Evolutionary conservation across 176 grass and related monocot genomes (phyloP).

Genomic region (Poa pratensis): DNA sequence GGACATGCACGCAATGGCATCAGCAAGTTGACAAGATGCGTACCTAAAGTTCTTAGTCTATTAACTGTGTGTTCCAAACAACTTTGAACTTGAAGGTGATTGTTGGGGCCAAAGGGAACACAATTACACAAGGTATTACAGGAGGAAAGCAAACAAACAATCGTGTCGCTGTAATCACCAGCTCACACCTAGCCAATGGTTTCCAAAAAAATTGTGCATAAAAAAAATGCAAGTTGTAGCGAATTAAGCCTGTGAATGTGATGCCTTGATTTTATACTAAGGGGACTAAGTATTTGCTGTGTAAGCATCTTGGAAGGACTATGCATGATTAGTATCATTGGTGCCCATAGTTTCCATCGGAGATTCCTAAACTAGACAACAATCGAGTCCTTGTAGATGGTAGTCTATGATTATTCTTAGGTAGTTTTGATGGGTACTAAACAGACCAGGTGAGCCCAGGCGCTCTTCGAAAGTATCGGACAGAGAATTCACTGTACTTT

Average conservation of each 20-base stretch:
- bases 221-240: slow-evolving; percentile 11
- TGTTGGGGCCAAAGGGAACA: not conserved
- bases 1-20: slow-evolving; percentile 20
- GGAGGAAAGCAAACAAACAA: slow-evolving; percentile 19
- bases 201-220: slow-evolving; percentile 1
- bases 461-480: not conserved
- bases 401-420: slow-evolving; percentile 12
- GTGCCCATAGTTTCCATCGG: slow-evolving; percentile 32
- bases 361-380: not conserved
- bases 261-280: not conserved
- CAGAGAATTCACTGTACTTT: not conserved
- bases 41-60: not conserved
- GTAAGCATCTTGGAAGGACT: not conserved
- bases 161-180: slow-evolving; percentile 1
- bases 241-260: not conserved
- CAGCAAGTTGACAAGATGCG: slow-evolving; percentile 42
- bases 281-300: not conserved
- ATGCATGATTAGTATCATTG: slow-evolving; percentile 12
- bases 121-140: not conserved
- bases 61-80: slow-evolving; percentile 4
- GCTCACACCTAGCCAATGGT: slow-evolving; percentile 24
- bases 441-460: not conserved
- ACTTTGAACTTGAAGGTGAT: slow-evolving; percentile 10
- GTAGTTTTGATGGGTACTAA: not conserved
- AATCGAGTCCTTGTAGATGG: not conserved